These are phyloP conservation scores for Fusarium nematophilum DNA, from an alignment of 2,329 filamentous ascomycete species.

Conservation along the genomic window DNA sequence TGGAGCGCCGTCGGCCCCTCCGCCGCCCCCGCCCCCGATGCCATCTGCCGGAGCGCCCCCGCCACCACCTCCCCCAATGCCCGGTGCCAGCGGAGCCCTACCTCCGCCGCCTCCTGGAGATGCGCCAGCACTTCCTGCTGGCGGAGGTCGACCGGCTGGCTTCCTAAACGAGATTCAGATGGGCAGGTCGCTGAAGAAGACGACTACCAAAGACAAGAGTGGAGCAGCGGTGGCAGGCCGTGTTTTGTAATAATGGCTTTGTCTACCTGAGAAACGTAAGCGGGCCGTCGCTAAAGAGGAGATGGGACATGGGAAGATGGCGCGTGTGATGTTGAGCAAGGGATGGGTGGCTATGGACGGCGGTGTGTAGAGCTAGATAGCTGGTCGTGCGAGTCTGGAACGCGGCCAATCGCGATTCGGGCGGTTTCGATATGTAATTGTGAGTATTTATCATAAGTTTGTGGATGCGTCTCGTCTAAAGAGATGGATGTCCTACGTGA, in stretches of 20 bases:
- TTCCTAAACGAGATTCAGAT: constrained; percentile 86
- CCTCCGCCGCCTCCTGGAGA: constrained; percentile 58
- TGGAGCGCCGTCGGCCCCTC: constrained; percentile 52
- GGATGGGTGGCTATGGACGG: constrained; percentile 15
- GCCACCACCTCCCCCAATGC: constrained; percentile 51
- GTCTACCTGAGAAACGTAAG: constrained; percentile 1
- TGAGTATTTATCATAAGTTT: constrained; percentile 14
- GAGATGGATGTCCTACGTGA: too few relatives aligned
- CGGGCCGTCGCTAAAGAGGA: constrained; percentile 7
- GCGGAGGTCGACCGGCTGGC: constrained; percentile 65
- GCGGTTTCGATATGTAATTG: constrained; percentile 25
- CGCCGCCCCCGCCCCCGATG: constrained; percentile 56
- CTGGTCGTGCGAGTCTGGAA: constrained; percentile 27
- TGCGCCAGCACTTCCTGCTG: constrained; percentile 58
- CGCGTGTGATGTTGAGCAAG: constrained; percentile 16
- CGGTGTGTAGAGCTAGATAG: constrained; percentile 18
- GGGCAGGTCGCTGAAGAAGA: constrained; percentile 85
- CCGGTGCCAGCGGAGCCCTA: constrained; percentile 50
- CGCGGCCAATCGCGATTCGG: constrained; percentile 16
- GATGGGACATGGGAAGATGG: constrained; percentile 7
- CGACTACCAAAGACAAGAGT: constrained; percentile 89
- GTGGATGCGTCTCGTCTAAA: background rate
- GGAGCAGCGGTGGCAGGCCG: constrained; percentile 77
- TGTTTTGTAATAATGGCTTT: constrained; percentile 66
- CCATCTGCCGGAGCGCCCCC: constrained; percentile 53